These are phyloP conservation scores for Lasiosphaeriaceae sp. DNA, from an alignment of 495 filamentous ascomycete species.

Conservation along the genomic window DNA sequence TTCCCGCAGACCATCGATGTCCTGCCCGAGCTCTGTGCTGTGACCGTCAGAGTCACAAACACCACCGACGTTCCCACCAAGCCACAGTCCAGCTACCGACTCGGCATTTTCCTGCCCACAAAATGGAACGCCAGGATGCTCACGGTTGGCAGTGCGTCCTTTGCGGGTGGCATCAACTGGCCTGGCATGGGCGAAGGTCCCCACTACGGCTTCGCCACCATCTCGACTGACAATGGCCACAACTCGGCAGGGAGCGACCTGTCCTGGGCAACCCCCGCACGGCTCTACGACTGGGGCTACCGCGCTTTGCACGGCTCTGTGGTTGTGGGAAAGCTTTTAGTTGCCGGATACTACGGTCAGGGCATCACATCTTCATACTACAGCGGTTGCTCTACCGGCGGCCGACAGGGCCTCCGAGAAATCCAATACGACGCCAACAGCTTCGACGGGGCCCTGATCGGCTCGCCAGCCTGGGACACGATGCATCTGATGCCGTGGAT, in stretches of 20 bases:
- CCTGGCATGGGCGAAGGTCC: slow-evolving; percentile 35
- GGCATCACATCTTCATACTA: slow-evolving; percentile 49
- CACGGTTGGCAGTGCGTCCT: slow-evolving; percentile 43
- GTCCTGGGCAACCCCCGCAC: slow-evolving; percentile 45
- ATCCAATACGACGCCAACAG: slow-evolving; percentile 50
- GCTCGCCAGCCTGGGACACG: slow-evolving; percentile 37
- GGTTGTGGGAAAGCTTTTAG: slow-evolving; percentile 40
- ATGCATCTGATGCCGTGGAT: slow-evolving; percentile 49
- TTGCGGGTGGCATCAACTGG: slow-evolving; percentile 47
- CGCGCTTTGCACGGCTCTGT: slow-evolving; percentile 51
- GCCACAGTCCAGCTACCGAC: slow-evolving; percentile 39
- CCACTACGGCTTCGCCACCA: slow-evolving; percentile 44
- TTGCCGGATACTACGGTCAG: slow-evolving; percentile 40
- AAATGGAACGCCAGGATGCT: slow-evolving; percentile 38
- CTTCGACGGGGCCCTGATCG: slow-evolving; percentile 62
- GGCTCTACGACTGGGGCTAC: slow-evolving; percentile 42
- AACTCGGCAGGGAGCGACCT: slow-evolving; percentile 39
- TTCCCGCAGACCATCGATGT: slow-evolving; percentile 41
- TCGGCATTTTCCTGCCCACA: slow-evolving; percentile 49
- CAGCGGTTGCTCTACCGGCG: slow-evolving; percentile 55
- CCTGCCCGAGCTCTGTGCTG: slow-evolving; percentile 47
- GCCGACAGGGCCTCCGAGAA: slow-evolving; percentile 53
- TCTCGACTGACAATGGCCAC: slow-evolving; percentile 57
- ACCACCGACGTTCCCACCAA: slow-evolving; percentile 28
- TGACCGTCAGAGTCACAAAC: slow-evolving; percentile 40